Percentiles rank a stretch among this genome's conserved stretches.
phyloP scores from a whole-genome alignment of 768 basidiomycete genomes.

The Inosperma sp. region DNA sequence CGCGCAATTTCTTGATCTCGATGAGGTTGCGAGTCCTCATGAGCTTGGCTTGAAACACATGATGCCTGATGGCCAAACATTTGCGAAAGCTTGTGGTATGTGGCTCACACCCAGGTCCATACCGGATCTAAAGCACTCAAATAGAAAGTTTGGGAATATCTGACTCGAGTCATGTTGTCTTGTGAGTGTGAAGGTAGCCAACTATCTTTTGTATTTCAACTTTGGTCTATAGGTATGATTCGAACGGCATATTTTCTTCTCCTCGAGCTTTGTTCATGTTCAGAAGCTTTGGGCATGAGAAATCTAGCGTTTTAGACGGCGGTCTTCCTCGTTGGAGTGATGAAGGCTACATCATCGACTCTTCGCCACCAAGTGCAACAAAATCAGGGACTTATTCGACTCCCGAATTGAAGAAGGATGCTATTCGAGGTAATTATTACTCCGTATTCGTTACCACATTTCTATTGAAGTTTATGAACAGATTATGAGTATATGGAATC shows the following conservation, averaged over 20 bases:
- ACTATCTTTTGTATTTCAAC: background rate
- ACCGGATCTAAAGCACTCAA: background rate
- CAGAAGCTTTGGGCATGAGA: constrained; percentile 82
- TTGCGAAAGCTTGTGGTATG: constrained; percentile 79
- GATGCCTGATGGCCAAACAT: constrained; percentile 72
- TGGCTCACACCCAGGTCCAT: background rate
- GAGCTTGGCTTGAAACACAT: constrained; percentile 87
- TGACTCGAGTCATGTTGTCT: constrained; percentile 71
- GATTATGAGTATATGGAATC: constrained; percentile 77
- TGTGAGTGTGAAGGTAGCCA: constrained; percentile 43
- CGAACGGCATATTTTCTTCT: constrained; percentile 85
- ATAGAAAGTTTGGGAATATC: constrained; percentile 67
- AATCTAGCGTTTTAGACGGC: constrained; percentile 88
- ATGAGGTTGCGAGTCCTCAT: constrained; percentile 69
- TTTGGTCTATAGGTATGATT: constrained; percentile 64
- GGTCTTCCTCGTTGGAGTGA: constrained; percentile 80
- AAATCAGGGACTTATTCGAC: constrained; percentile 41
- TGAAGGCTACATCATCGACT: constrained; percentile 56
- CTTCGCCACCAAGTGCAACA: constrained; percentile 27
- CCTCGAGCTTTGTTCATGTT: constrained; percentile 95
- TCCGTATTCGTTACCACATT: background rate
- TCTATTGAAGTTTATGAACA: constrained; percentile 27
- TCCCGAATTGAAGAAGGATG: constrained; percentile 47
- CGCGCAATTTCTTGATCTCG: constrained; percentile 74
- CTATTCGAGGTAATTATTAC: constrained; percentile 46